A percentile compares a stretch with the other conserved stretches of the same genome.
These are phyloP conservation scores for Dendrobium officinale DNA, from an alignment of 106 monocot species.

Conservation along the genomic window DNA sequence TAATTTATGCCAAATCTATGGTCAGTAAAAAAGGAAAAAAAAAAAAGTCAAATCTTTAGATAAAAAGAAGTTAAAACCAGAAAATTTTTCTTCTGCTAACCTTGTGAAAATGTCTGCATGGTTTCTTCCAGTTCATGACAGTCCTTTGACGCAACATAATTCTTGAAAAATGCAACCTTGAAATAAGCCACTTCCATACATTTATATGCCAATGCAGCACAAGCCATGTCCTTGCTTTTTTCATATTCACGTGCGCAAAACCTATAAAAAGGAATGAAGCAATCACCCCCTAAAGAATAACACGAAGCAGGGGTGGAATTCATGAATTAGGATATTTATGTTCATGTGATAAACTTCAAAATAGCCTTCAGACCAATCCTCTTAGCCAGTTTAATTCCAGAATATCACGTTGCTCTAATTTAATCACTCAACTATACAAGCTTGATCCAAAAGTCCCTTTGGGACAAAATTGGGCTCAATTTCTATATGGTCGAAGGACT, in stretches of 20 bases:
- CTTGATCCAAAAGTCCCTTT: no score
- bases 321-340: neutral
- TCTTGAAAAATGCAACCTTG: constrained; percentile 1
- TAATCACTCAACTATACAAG: no score
- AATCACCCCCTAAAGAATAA: neutral
- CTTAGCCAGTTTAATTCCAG: no score
- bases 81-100: neutral
- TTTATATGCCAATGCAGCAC: constrained; percentile 4
- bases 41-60: neutral
- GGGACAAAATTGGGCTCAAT: no score
- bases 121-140: neutral
- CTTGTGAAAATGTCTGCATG: neutral
- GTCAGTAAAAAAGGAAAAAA: no score
- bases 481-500: no score
- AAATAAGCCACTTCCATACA: constrained; percentile 1
- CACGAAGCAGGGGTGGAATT: neutral
- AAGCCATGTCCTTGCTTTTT: neutral
- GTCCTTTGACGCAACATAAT: neutral
- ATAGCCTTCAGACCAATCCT: no score
- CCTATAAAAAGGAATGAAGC: neutral
- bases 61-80: neutral
- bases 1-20: no score
- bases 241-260: constrained; percentile 5
- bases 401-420: no score
- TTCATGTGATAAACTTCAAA: no score